A percentile compares a stretch with the other conserved stretches of the same genome.
phyloP scores from a whole-genome alignment of 148 eudicot genomes.

The Fagopyrum tataricum region DNA sequence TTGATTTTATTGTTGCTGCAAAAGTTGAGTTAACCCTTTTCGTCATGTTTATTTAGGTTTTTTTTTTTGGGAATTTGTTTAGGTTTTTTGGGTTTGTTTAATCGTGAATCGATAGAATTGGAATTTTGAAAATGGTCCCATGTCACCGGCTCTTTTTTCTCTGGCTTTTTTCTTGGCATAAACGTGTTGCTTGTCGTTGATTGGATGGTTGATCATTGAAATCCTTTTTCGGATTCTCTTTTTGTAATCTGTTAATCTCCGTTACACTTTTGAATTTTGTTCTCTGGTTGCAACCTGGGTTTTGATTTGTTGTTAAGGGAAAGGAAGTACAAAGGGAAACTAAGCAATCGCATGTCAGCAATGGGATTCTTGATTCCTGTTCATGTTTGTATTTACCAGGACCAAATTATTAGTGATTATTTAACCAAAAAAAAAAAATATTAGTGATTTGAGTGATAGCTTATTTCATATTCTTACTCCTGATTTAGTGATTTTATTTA shows the following conservation, averaged over 20 bases:
- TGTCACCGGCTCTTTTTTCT: background rate
- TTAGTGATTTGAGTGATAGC: slow-evolving; percentile 8
- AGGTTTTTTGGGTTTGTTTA: slow-evolving; percentile 4
- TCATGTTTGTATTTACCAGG: background rate
- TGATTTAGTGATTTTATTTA: background rate
- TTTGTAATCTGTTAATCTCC: background rate
- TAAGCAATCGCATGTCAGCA: background rate
- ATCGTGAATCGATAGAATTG: background rate
- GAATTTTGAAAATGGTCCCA: background rate
- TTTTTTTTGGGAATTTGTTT: too few species aligned
- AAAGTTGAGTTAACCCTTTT: background rate
- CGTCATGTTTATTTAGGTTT: background rate
- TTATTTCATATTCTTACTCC: background rate
- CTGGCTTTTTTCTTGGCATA: background rate
- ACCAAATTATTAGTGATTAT: slow-evolving; percentile 3
- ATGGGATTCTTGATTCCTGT: background rate
- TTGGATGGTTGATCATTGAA: slow-evolving; percentile 5
- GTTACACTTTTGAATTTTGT: background rate
- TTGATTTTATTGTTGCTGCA: background rate
- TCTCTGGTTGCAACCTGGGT: background rate
- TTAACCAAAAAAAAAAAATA: too few species aligned
- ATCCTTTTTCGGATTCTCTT: background rate
- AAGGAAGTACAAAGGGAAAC: background rate
- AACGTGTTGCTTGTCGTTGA: background rate
- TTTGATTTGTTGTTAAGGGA: background rate